Conservation (phyloP, 2,329 filamentous ascomycete species). For the Colletotrichum echinochloae region DNA sequence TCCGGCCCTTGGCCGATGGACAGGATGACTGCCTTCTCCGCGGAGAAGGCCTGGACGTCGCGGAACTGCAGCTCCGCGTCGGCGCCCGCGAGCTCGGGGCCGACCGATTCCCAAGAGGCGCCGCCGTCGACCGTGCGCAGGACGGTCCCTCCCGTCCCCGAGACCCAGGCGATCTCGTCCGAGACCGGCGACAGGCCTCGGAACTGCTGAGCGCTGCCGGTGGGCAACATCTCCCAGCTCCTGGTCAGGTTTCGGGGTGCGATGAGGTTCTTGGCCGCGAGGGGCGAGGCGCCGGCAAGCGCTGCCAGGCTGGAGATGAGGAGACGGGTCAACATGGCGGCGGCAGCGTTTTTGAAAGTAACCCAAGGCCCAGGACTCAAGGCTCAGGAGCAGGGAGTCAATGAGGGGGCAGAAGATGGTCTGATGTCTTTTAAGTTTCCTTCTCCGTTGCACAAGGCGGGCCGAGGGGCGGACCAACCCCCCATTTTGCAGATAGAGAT, state of each 20-base stretch:
- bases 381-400: not conserved
- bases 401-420: not conserved
- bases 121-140: conserved; percentile 48
- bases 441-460: not conserved
- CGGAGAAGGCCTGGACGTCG: conserved; percentile 54
- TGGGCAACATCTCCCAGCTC: conserved; percentile 46
- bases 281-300: conserved; percentile 23
- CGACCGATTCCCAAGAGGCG: conserved; percentile 47
- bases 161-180: conserved; percentile 48
- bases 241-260: conserved; percentile 17
- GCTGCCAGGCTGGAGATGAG: conserved; percentile 9
- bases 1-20: conserved; percentile 49
- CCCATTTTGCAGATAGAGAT: conserved; percentile 19
- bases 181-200: conserved; percentile 49
- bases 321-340: conserved; percentile 8
- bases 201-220: conserved; percentile 46
- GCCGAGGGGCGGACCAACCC: conserved; percentile 12
- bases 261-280: not conserved
- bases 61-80: conserved; percentile 49
- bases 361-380: no score
- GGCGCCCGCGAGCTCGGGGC: conserved; percentile 43
- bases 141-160: conserved; percentile 48
- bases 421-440: not conserved
- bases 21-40: conserved; percentile 55
- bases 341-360: not conserved